Percentiles rank a stretch among this genome's conserved stretches.
These are phyloP conservation scores for Monosporozyma servazzii DNA, from an alignment of 805 yeast genomes.

Conservation along the genomic window DNA sequence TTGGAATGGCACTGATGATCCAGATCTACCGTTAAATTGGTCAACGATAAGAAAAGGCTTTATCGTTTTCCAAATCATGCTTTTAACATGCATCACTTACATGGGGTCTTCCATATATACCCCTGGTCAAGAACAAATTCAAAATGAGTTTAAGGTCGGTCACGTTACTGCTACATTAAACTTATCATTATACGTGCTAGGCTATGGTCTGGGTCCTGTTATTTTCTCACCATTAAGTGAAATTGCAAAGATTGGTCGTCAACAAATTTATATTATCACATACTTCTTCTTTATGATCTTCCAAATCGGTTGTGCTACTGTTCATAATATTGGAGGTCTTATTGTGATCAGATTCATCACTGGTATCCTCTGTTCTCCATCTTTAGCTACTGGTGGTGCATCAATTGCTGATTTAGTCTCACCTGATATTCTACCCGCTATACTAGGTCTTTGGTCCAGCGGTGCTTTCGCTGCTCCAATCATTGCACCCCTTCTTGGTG, in stretches of 20 bases:
- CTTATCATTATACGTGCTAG: constrained; percentile 46
- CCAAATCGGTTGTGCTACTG: constrained; percentile 49
- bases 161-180: constrained; percentile 41
- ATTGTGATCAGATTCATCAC: constrained; percentile 42
- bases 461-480: constrained; percentile 49
- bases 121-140: constrained; percentile 40
- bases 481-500: constrained; percentile 49
- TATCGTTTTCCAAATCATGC: constrained; percentile 33
- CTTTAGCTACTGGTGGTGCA: constrained; percentile 52
- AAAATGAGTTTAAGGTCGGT: constrained; percentile 37
- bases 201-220: constrained; percentile 55
- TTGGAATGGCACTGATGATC: constrained; percentile 34
- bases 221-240: constrained; percentile 52
- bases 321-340: constrained; percentile 41
- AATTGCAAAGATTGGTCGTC: constrained; percentile 44
- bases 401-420: constrained; percentile 41
- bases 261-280: constrained; percentile 39
- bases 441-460: constrained; percentile 43
- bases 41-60: constrained; percentile 32
- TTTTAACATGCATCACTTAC: constrained; percentile 43
- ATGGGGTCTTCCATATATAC: constrained; percentile 49
- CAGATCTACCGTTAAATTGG: constrained; percentile 54
- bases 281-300: constrained; percentile 39
- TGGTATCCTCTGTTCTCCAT: constrained; percentile 50
- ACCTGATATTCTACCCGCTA: constrained; percentile 36